Percentiles rank a stretch among this genome's conserved stretches.
These are phyloP conservation scores for Paraurostyla sp. DNA, from an alignment of 73 alveolate species.

Conservation along the genomic window DNA sequence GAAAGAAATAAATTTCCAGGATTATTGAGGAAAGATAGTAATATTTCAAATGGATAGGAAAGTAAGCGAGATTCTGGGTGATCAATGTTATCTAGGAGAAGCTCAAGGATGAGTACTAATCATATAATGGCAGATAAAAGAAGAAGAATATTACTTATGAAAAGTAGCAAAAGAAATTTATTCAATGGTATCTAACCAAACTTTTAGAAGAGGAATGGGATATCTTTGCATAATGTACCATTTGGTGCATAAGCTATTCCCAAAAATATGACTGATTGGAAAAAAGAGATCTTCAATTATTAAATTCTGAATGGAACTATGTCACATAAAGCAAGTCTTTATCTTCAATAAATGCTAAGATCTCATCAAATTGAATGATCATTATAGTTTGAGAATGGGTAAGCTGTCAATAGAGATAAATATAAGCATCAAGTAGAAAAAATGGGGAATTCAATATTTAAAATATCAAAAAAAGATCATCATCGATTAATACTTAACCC, in stretches of 20 bases:
- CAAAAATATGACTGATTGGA: slow-evolving; percentile 15
- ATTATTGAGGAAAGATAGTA: slow-evolving; percentile 20
- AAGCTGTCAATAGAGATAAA: background rate
- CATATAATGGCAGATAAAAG: background rate
- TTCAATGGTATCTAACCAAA: background rate
- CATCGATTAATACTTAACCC: background rate
- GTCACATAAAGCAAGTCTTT: slow-evolving; percentile 16
- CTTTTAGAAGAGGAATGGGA: background rate
- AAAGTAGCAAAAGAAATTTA: background rate
- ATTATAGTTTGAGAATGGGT: background rate
- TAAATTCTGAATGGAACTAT: slow-evolving; percentile 41
- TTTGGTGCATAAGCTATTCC: background rate
- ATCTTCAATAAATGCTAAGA: background rate
- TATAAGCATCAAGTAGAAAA: background rate
- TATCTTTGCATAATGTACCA: background rate
- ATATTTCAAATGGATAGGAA: background rate
- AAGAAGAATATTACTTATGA: background rate
- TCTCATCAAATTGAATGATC: background rate
- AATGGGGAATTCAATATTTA: background rate
- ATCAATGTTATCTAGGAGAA: slow-evolving; percentile 14
- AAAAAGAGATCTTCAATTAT: background rate
- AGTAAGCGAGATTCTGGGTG: slow-evolving; percentile 10
- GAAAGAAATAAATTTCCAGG: background rate
- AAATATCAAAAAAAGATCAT: background rate
- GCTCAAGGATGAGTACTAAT: background rate